Percentiles rank a stretch among this genome's conserved stretches.
These are phyloP conservation scores for Boletus rubroflammeus DNA, from an alignment of 768 basidiomycete genomes.

Conservation along the genomic window DNA sequence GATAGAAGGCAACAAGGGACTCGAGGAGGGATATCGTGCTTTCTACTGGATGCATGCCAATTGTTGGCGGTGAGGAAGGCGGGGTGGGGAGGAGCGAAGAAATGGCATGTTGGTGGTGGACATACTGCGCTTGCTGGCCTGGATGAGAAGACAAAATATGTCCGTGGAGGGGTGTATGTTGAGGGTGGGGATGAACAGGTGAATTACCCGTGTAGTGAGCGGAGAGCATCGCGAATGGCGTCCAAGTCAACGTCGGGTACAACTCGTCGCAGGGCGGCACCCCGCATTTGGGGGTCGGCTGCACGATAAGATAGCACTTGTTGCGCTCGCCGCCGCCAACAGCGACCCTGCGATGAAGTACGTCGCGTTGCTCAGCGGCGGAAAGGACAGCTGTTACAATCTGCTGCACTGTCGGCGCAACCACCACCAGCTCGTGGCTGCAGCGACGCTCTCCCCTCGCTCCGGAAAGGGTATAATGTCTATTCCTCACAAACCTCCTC, in stretches of 20 bases:
- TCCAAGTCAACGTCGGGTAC: neutral
- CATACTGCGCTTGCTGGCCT: constrained; percentile 21
- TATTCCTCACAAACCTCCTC: neutral
- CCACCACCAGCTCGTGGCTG: constrained; percentile 82
- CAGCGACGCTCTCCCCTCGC: constrained; percentile 83
- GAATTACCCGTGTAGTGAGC: constrained; percentile 22
- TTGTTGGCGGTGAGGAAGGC: constrained; percentile 30
- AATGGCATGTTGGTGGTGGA: constrained; percentile 25
- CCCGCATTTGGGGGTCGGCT: constrained; percentile 19
- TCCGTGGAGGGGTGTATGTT: constrained; percentile 26
- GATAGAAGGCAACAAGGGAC: constrained; percentile 62
- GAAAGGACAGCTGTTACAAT: constrained; percentile 97
- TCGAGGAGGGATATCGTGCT: constrained; percentile 59
- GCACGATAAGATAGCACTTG: constrained; percentile 19
- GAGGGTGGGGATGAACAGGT: constrained; percentile 19
- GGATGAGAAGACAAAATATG: constrained; percentile 25
- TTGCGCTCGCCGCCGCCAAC: neutral
- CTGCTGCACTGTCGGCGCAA: constrained; percentile 83
- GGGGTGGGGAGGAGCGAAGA: constrained; percentile 35
- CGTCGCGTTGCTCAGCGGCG: constrained; percentile 91
- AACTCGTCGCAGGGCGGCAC: neutral
- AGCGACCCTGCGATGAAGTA: constrained; percentile 65
- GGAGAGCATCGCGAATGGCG: constrained; percentile 68
- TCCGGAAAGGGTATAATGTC: constrained; percentile 76
- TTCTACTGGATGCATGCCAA: constrained; percentile 36